phyloP scores from a whole-genome alignment of 768 basidiomycete species.

The Amanita pseudoporphyria region DNA sequence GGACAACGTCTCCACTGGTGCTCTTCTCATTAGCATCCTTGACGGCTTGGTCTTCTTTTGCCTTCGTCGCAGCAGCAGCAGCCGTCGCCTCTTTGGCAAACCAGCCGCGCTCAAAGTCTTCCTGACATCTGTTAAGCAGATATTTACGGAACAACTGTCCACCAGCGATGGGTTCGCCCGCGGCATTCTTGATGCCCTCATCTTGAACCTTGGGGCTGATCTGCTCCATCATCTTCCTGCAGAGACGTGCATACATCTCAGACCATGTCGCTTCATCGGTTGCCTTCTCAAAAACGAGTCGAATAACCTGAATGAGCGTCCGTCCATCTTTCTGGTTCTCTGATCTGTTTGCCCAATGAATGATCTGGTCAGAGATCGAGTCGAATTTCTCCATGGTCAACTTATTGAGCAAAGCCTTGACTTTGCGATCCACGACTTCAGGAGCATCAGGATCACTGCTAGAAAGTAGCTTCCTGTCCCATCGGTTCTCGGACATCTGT shows the following conservation, averaged over 20 bases:
- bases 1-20: constrained; percentile 50
- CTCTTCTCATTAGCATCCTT: constrained; percentile 59
- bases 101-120: constrained; percentile 98
- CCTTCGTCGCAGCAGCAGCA: constrained; percentile 72
- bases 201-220: constrained; percentile 85
- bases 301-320: constrained; percentile 93
- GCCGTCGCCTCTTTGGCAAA: constrained; percentile 79
- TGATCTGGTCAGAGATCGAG: constrained; percentile 91
- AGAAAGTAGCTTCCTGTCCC: constrained; percentile 49
- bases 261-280: constrained; percentile 95
- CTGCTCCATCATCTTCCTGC: constrained; percentile 92
- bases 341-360: constrained; percentile 90
- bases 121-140: constrained; percentile 91
- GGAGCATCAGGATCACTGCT: constrained; percentile 56
- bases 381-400: constrained; percentile 96
- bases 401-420: constrained; percentile 88
- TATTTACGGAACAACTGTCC: constrained; percentile 96
- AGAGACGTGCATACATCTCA: constrained; percentile 95
- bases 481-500: constrained; percentile 71
- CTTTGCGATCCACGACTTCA: constrained; percentile 87
- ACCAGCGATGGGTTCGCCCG: constrained; percentile 86
- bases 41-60: constrained; percentile 74
- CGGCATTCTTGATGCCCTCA: constrained; percentile 69
- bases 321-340: constrained; percentile 88
- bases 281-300: constrained; percentile 94